Conservation (phyloP, 371 early-diverging fungal species). For the Choanephora cucurbitarum region DNA sequence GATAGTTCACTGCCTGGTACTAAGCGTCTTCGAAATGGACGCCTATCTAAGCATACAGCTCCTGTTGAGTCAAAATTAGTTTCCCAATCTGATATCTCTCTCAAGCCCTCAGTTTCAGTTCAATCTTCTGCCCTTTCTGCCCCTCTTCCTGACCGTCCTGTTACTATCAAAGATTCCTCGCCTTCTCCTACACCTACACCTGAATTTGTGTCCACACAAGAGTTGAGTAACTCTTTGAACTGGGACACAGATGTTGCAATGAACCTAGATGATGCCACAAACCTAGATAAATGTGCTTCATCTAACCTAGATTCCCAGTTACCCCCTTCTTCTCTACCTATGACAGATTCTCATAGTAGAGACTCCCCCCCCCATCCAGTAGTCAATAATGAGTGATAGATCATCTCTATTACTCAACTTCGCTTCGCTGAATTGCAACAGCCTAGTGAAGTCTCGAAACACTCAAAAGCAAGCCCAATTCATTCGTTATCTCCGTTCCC, state of each 20-base stretch:
- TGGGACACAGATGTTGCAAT: no score
- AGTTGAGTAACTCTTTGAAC: no score
- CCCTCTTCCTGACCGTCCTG: no score
- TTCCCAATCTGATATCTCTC: no score
- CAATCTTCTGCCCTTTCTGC: no score
- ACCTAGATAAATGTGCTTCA: not conserved
- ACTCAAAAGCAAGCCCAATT: not conserved
- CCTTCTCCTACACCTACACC: no score
- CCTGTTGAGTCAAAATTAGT: no score
- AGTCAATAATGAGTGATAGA: not conserved
- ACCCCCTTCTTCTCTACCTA: not conserved
- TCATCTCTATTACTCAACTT: not conserved
- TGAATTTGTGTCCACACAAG: no score
- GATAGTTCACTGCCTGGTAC: not conserved
- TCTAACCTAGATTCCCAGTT: not conserved
- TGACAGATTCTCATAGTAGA: not conserved
- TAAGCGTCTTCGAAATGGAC: not conserved
- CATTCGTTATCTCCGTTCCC: conserved; percentile 2
- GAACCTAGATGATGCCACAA: not conserved
- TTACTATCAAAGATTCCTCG: no score
- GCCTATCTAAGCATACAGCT: no score
- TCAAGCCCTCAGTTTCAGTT: no score
- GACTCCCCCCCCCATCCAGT: not conserved
- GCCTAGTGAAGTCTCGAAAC: not conserved
- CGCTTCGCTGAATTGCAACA: conserved; percentile 2